Base-by-base conservation (phyloP, 1,284 basidiomycete genomes). In the Tilletia walkeri region DNA sequence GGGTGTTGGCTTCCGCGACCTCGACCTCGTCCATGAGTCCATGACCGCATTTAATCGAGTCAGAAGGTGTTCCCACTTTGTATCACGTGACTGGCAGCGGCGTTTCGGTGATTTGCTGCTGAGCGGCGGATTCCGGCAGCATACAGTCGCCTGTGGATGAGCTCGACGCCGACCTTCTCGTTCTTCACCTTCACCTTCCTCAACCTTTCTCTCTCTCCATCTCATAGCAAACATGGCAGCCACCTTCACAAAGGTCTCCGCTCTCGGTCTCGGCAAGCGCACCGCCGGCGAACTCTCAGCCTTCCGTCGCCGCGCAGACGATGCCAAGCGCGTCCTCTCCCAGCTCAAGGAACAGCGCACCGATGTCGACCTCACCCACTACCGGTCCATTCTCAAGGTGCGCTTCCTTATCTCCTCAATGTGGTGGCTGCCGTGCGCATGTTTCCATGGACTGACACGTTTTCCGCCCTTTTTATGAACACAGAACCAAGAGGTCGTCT, bases 301-400 rank as follows among this genome's bases (percentile, higher is more conserved):
- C 59, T 99, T 99, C 91, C 92, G 96, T 85, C 96, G 96, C 86
- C 93, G 96, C 75, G 89, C 95, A 86, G 87, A 88, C 77, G 92
- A 95, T 71, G 95, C 96, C 70, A 89, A 92, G 83, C 91, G 92
- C 81, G 86, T 91, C 75, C 86, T 90, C 73, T 86, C 87, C 69
- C 88, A 89, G 79, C 89, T 92, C 79, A 87, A 89, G 80, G 86
- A 88, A 69, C 91, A 92, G 84, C 89, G 90, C 63, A 90, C 91
- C 45, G 91, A 92, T 48, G 88, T 88, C 79, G 94, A 99, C 87
- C 88, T 99, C 82, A 87, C 90, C 41, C 90, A 95, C 86, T 99
- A 99, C 88, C 92, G 93, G 81, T 88, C 89, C 41, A 86, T 94
- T 45, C 87, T 99, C 77, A 82, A 81, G 74, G 72, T 68, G 67